Evolutionary conservation across 805 yeast genomes (phyloP).

Genomic region (Danielia oregonensis): DNA sequence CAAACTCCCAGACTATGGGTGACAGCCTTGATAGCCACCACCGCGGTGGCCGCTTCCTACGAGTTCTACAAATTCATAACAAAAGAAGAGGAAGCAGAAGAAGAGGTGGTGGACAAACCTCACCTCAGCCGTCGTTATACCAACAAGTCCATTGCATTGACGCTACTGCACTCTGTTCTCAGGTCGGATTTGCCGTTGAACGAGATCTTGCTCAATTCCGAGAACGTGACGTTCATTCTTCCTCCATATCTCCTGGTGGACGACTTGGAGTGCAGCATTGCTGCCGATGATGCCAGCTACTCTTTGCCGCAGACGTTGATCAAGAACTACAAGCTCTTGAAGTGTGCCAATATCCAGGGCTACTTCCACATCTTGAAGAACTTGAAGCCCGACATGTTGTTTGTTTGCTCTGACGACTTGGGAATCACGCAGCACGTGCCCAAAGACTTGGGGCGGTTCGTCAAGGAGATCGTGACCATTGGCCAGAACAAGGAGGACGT

Average conservation of each 20-base stretch:
- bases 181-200: conserved; percentile 33
- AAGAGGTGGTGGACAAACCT: conserved; percentile 1
- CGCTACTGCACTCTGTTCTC: conserved; percentile 40
- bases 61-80: conserved; percentile 24
- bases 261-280: conserved; percentile 27
- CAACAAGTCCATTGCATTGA: conserved; percentile 36
- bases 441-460: conserved; percentile 35
- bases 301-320: conserved; percentile 22
- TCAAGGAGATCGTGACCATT: conserved; percentile 30
- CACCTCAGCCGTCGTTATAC: conserved; percentile 14
- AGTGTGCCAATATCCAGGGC: conserved; percentile 38
- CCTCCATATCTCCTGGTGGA: conserved; percentile 41
- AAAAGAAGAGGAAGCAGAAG: conserved; percentile 1
- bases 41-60: conserved; percentile 31
- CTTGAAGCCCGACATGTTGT: conserved; percentile 38
- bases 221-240: conserved; percentile 40
- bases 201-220: conserved; percentile 34
- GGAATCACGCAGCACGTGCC: conserved; percentile 30
- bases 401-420: conserved; percentile 40
- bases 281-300: conserved; percentile 4
- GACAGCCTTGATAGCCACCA: conserved; percentile 34
- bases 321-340: conserved; percentile 36
- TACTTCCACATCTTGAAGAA: conserved; percentile 37
- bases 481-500: conserved; percentile 24
- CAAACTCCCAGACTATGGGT: conserved; percentile 28